Percentiles rank a stretch among this genome's conserved stretches.
phyloP scores from a whole-genome alignment of 176 grass and related monocot genomes.

The Eleusine coracana region DNA sequence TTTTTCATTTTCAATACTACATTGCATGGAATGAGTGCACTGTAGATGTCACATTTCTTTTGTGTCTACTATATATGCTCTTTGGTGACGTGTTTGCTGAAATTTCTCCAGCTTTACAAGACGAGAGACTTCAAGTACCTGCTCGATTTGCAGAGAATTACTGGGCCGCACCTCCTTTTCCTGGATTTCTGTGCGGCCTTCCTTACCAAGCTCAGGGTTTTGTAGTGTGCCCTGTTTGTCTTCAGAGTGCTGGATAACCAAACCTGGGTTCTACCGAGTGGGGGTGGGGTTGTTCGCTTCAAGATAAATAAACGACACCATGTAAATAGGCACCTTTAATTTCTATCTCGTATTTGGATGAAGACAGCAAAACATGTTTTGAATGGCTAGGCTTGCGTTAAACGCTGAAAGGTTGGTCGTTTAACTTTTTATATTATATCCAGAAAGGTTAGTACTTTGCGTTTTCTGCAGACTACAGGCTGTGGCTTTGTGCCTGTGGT shows the following conservation, averaged over 20 bases:
- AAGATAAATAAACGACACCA: constrained; percentile 43
- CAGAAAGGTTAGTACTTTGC: constrained; percentile 30
- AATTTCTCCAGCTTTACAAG: constrained; percentile 77
- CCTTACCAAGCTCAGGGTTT: constrained; percentile 81
- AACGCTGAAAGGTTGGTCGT: constrained; percentile 23
- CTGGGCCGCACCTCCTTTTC: constrained; percentile 77
- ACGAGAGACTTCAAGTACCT: constrained; percentile 87
- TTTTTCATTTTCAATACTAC: not conserved
- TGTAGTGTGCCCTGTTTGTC: constrained; percentile 44
- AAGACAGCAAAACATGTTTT: constrained; percentile 40
- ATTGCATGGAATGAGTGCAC: not conserved
- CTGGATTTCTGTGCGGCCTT: constrained; percentile 89
- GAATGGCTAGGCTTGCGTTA: constrained; percentile 34
- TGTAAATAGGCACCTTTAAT: constrained; percentile 50
- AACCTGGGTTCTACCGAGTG: constrained; percentile 45
- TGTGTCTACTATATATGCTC: not conserved
- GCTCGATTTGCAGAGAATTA: constrained; percentile 88
- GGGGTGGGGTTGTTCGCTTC: constrained; percentile 2
- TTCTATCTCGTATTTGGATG: constrained; percentile 20
- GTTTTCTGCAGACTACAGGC: constrained; percentile 10
- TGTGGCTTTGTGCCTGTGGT: not conserved
- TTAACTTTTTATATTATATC: constrained; percentile 10
- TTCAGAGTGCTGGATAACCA: constrained; percentile 32
- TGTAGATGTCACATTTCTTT: not conserved
- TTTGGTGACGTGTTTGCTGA: constrained; percentile 8